phyloP scores from a whole-genome alignment of 116 monocot species.

The Phalaenopsis hybrid region DNA sequence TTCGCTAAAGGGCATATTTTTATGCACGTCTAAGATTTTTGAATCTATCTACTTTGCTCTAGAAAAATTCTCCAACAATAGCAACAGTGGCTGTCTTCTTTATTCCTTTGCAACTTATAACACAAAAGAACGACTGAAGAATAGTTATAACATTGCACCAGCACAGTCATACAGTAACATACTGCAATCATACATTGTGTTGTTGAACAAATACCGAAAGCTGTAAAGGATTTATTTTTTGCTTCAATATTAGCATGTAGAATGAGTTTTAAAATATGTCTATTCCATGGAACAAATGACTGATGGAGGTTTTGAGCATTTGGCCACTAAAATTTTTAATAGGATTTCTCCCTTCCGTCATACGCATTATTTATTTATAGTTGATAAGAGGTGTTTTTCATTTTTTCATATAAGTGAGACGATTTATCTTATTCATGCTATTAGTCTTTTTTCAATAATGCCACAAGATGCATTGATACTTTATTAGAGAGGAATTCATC shows the following conservation, averaged over 20 bases:
- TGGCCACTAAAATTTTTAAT: neutral
- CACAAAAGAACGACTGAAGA: neutral
- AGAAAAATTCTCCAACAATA: neutral
- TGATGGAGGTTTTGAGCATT: neutral
- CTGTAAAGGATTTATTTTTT: neutral
- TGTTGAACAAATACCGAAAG: neutral
- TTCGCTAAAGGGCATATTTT: neutral
- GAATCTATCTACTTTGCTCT: neutral
- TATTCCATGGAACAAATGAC: neutral
- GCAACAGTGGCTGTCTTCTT: neutral
- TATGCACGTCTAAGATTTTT: neutral
- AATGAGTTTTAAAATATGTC: neutral
- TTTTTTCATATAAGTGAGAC: neutral
- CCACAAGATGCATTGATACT: neutral
- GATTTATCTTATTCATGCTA: neutral
- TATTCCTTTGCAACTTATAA: neutral
- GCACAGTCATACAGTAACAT: neutral
- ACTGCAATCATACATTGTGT: neutral
- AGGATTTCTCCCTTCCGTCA: neutral
- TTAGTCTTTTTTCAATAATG: neutral
- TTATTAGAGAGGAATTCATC: neutral
- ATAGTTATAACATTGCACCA: neutral
- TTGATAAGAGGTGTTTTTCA: neutral
- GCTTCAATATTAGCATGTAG: neutral
- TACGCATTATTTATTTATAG: neutral